phyloP scores from a whole-genome alignment of 2,329 filamentous ascomycete genomes.

The Westerdykella sp. region DNA sequence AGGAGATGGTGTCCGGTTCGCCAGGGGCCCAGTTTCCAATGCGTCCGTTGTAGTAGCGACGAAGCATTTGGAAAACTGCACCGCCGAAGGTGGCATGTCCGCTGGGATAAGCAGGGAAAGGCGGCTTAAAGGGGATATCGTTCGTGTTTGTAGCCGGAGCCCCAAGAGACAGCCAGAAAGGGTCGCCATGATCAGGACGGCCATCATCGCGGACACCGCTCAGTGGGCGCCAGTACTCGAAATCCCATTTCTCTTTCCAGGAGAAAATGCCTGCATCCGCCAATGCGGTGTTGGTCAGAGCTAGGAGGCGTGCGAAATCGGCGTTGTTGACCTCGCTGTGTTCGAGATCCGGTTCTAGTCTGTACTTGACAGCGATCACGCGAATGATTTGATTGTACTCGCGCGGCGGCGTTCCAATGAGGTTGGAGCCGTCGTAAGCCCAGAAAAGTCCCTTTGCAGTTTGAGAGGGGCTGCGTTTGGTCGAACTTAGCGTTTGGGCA shows the following conservation, averaged over 20 bases:
- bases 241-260: conserved; percentile 26
- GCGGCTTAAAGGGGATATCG: too few species aligned
- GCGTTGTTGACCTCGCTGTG: conserved; percentile 20
- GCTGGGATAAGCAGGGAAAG: too few species aligned
- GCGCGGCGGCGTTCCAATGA: conserved; percentile 20
- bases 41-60: too few species aligned
- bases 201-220: conserved; percentile 20
- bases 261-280: conserved; percentile 25
- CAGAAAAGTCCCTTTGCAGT: conserved; percentile 10
- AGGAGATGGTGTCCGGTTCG: too few species aligned
- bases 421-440: conserved; percentile 13
- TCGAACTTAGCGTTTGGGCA: conserved; percentile 6
- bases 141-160: too few species aligned
- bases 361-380: conserved; percentile 13
- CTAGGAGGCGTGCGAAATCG: conserved; percentile 23
- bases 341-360: neutral
- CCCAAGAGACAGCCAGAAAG: conserved; percentile 16
- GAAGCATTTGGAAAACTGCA: too few species aligned
- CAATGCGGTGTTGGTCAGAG: conserved; percentile 18
- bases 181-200: conserved; percentile 11
- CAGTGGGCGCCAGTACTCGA: conserved; percentile 26
- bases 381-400: conserved; percentile 22
- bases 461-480: conserved; percentile 10
- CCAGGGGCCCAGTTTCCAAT: too few species aligned
- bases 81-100: too few species aligned